Percentiles rank a stretch among this genome's conserved stretches.
Evolutionary conservation across 2,329 filamentous ascomycete genomes (phyloP).

Genomic region (Diaporthe longicolla): DNA sequence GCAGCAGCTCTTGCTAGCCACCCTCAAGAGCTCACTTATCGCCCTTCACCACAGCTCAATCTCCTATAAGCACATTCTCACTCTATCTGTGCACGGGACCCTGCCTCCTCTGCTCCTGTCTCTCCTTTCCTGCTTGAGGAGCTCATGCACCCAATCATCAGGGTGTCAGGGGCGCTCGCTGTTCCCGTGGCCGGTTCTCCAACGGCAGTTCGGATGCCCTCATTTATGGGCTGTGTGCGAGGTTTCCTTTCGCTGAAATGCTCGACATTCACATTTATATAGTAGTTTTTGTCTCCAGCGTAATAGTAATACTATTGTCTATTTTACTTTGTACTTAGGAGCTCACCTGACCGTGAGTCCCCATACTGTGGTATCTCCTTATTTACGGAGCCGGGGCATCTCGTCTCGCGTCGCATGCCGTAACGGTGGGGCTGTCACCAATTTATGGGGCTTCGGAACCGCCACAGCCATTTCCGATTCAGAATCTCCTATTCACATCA

Average conservation of each 20-base stretch:
- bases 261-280: neutral
- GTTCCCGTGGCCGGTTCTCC: conserved; percentile 3
- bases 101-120: neutral
- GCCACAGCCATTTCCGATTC: conserved; percentile 25
- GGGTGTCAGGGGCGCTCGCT: neutral
- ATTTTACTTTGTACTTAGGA: neutral
- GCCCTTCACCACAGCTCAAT: neutral
- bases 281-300: neutral
- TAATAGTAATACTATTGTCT: neutral
- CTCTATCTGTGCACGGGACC: neutral
- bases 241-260: neutral
- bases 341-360: conserved; percentile 9
- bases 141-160: neutral
- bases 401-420: conserved; percentile 34
- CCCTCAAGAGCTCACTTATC: neutral
- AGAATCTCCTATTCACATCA: conserved; percentile 30
- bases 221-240: neutral
- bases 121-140: neutral
- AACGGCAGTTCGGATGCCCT: conserved; percentile 9
- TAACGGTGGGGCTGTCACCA: conserved; percentile 27
- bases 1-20: conserved; percentile 1
- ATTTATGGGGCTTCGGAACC: conserved; percentile 25
- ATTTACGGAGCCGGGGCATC: conserved; percentile 31
- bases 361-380: conserved; percentile 26
- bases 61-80: neutral